Evolutionary conservation across 352 stramenopile genomes (phyloP), one percentile per base, ranked within the genome.

Genomic region (Phytophthora kernoviae): DNA sequence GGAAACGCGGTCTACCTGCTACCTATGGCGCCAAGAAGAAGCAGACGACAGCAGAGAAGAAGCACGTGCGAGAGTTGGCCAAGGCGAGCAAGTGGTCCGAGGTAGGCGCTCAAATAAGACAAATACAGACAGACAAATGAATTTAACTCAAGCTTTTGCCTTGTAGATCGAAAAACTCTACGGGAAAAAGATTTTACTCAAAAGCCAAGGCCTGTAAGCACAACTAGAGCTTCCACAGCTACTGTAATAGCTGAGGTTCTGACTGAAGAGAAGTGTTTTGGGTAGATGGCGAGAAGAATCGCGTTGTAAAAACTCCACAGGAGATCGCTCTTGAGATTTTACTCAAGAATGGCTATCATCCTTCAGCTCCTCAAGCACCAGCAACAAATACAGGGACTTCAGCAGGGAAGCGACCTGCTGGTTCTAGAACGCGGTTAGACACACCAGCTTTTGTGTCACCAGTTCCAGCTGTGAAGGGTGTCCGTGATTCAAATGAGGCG

Each of bases 31-130:
- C 48, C 14, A 69, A 67, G 52, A 74, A 61, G 51, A 75, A 68
- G 66, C 49, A 60, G 49, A 73, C 26, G 20, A 68, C 85, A 14
- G 65, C 76, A 26, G 60, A 55, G 24, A 95, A 95, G 69, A 79
- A 83, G 49, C 80, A 93, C 42, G 82, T 92, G 54, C 84, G 77
- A 21, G 79, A 91, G 33, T 50, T 93, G 36, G 80, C 81, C 18
- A 86, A 84, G 44, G 42, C 32, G 15, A 51, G 65, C 10, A 53
- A 70, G 1, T 91, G 78, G 81, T 49, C 68, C 5, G 70, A 90
- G 80, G 84, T 91, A 17, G 2, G 41, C 9, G 24, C 17, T 33
- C 20, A 27, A 59, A 18, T 21, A 20, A 26, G 12, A 14, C 3
- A 10, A 54, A 17, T 34, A 20, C 17, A 17, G 26, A 5, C 24